Evolutionary conservation across 1,139 yeast genomes (phyloP).

Genomic region (Meyerozyma smithsonii): DNA sequence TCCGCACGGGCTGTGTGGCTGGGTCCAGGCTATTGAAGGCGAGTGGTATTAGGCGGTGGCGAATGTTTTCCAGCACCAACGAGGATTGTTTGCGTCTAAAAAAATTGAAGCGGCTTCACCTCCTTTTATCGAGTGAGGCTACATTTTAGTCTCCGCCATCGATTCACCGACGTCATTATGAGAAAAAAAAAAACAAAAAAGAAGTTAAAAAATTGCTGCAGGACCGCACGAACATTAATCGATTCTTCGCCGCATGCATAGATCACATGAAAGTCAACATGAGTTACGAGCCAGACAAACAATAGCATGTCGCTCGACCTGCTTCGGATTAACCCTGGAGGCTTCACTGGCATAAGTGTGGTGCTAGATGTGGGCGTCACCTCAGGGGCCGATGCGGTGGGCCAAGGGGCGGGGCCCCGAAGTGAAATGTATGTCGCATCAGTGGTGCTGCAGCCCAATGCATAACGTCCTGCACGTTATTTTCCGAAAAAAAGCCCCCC

Average conservation of each 20-base stretch:
- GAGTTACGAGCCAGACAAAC: neutral
- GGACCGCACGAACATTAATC: conserved; percentile 3
- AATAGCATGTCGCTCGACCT: neutral
- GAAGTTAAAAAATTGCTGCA: neutral
- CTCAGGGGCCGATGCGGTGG: too few relatives aligned
- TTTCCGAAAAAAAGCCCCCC: too few relatives aligned
- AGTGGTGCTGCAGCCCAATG: too few relatives aligned
- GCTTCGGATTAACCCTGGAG: neutral
- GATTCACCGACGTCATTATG: neutral
- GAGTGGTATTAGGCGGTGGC: too few relatives aligned
- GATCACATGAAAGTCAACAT: conserved; percentile 1
- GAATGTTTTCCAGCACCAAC: too few relatives aligned
- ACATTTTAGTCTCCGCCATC: conserved; percentile 2
- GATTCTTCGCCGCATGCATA: conserved; percentile 2
- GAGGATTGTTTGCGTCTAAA: neutral
- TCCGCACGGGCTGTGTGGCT: too few relatives aligned
- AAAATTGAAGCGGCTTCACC: neutral
- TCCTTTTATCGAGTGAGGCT: conserved; percentile 1
- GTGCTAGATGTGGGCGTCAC: too few relatives aligned
- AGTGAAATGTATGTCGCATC: too few relatives aligned
- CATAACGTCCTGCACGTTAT: too few relatives aligned
- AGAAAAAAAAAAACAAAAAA: neutral
- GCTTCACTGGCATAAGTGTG: too few relatives aligned
- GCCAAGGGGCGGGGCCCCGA: too few relatives aligned
- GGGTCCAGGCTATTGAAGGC: too few relatives aligned